Conservation (phyloP, 148 eudicot genomes). For the Rhododendron molle region DNA sequence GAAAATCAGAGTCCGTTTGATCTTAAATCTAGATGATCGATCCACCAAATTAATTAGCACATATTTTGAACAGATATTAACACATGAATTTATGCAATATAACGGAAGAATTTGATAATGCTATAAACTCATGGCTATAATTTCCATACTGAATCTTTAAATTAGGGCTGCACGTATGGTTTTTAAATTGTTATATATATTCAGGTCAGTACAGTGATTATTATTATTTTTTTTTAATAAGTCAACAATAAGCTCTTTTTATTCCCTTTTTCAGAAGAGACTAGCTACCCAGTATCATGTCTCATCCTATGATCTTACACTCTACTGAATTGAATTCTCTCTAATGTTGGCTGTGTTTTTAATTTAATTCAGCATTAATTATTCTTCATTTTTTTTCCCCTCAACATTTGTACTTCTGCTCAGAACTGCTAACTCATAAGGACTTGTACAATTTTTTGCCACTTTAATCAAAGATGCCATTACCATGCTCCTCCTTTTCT, state of each 20-base stretch:
- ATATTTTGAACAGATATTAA: no score
- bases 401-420: background rate
- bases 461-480: background rate
- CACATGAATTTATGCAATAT: background rate
- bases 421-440: background rate
- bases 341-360: background rate
- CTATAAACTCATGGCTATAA: background rate
- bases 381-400: background rate
- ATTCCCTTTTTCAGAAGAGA: background rate
- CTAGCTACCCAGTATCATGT: conserved; percentile 6
- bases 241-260: background rate
- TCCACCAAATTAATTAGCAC: background rate
- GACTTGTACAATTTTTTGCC: background rate
- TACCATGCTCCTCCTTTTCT: background rate
- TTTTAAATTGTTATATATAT: background rate
- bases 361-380: conserved; percentile 5
- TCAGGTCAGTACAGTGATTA: background rate
- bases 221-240: background rate
- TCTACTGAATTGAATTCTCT: background rate
- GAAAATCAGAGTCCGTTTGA: no score
- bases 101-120: background rate
- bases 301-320: background rate
- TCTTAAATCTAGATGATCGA: background rate
- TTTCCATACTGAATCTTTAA: background rate
- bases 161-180: background rate